Evolutionary conservation across 306 rosid genomes (phyloP), one percentile per base, ranked within the genome.

Genomic region (Cucumis melo): DNA sequence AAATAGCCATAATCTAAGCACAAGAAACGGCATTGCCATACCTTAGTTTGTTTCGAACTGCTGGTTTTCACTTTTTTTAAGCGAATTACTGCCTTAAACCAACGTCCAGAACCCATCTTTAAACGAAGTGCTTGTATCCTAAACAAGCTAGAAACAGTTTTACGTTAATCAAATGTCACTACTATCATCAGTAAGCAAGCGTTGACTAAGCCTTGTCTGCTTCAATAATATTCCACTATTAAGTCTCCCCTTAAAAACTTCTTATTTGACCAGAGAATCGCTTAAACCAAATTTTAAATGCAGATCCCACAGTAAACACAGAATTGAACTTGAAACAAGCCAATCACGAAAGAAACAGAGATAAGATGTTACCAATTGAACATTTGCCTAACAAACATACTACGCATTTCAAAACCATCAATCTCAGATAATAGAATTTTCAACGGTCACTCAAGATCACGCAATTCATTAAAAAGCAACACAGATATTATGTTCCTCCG

Each of bases 61-160:
- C 91, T 68, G 20, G 44, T 23, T 80, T 87, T 92, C 19, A 88
- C 80, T 82, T 86, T 95, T 86, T 88, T 89, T 71, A 79, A 84
- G 57, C 85, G 84, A 73, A 87, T 83, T 58, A 92, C 86, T 12
- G 88, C 79, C 90, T 86, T 95, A 82, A 95, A 89, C 99, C 97
- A 95, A 78, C 81, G 64, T 79, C 99, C 99, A 73, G 99, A 90
- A 76, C 96, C 97, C 99, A 95, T 95, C 66, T 67, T 80, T 56
- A 34, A 54, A 72, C 44, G 66, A 73, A 67, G 77, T 55, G 85
- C 82, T 59, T 75, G 21, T 75, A 57, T 75, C 82, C 39, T 84
- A 80, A 81, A 80, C 77, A 86, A 77, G 58, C 97, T 87, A 87
- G 82, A 21, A 41, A 82, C 29, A 83, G 32, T 61, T 72, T 50